Evolutionary conservation across 345 rosid genomes (phyloP).

Genomic region (Clausena lansium): DNA sequence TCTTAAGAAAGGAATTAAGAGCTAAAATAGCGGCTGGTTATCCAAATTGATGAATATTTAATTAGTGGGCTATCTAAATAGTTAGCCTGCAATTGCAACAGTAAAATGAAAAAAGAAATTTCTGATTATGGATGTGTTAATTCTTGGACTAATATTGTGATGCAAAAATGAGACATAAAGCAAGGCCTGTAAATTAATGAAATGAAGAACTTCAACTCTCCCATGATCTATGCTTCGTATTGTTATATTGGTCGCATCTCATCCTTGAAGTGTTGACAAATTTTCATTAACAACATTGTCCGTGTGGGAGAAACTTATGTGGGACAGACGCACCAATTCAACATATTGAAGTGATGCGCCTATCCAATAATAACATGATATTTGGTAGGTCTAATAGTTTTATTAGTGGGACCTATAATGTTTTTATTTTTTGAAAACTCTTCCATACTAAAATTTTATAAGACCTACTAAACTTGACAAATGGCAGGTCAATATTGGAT

Average conservation of each 20-base stretch:
- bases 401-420: too few species aligned
- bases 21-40: slow-evolving; percentile 40
- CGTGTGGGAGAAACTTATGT: too few species aligned
- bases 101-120: neutral
- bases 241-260: neutral
- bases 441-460: too few species aligned
- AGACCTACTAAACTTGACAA: too few species aligned
- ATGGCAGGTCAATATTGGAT: too few species aligned
- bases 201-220: neutral
- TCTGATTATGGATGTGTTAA: neutral
- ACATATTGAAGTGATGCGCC: too few species aligned
- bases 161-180: neutral
- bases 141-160: neutral
- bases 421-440: too few species aligned
- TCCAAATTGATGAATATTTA: slow-evolving; percentile 2
- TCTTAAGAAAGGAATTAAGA: slow-evolving; percentile 63
- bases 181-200: neutral
- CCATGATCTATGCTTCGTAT: neutral
- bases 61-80: neutral
- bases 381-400: too few species aligned
- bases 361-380: too few species aligned
- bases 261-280: neutral
- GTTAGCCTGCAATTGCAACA: neutral
- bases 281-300: too few species aligned
- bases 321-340: too few species aligned